Evolutionary conservation across 768 basidiomycete species (phyloP), one percentile per base, ranked within the genome.

Genomic region (Kondoa subrosea): DNA sequence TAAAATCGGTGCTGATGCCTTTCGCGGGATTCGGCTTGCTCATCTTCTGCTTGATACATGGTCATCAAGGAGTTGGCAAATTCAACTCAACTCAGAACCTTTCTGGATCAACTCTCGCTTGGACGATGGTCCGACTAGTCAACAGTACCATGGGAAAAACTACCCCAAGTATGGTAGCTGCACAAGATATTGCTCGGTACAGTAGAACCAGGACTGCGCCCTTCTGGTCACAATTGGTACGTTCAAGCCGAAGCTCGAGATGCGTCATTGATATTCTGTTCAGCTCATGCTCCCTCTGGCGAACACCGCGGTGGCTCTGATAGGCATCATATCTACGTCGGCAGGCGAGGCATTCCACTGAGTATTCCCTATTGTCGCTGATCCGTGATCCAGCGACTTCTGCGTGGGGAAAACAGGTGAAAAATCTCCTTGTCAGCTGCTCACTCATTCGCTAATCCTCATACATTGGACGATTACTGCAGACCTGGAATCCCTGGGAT

Each of bases 1-100:
- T 71, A 58, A 71, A 71, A 34, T 57, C 65, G 1, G 65, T 65
- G 26, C 30, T 70, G 32, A 31, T 70, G 16, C 70, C 70, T 25
- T 65, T 60, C 34, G 60, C 61, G 26, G 66, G 56, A n/a, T 67
- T 69, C 57, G 68, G 67, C 8, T 65, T 66, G 34, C 66, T 68
- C 34, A 66, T 66, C 34, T 71, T 60, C 30, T 67, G 66, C 25
- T 66, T 70, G 29, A 56, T 70, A 34, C 32, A 57, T 56, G 56
- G 61, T 3, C 31, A 56, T 4, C 29, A 56, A 12, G 62, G 56
- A 29, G 61, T 29, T 1, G 30, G 56, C n/a, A 58, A n/a, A n/a
- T 66, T 66, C 21, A 17, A 26, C 17, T 58, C 70, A 17, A 57
- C 34, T 56, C 68, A 68, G 56, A 34, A 40, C 15, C 63, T 60